These are phyloP conservation scores for Vigna radiata DNA, from an alignment of 306 rosid genomes.

Conservation along the genomic window DNA sequence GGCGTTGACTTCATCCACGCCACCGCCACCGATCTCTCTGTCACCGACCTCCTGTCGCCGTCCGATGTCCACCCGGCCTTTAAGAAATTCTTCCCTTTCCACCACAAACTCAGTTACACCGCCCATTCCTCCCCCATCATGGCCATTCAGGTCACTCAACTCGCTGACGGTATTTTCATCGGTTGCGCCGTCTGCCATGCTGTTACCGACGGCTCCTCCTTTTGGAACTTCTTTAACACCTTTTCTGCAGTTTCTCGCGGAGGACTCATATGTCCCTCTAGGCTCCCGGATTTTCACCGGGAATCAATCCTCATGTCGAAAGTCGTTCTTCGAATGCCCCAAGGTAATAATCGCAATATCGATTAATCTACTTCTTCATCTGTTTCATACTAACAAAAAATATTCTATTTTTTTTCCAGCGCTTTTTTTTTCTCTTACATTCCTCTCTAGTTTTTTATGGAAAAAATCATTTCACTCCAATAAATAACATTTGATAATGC, in stretches of 20 bases:
- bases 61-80: constrained; percentile 52
- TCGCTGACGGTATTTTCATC: constrained; percentile 73
- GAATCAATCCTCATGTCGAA: constrained; percentile 61
- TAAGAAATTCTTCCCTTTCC: constrained; percentile 62
- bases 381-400: too few relatives aligned
- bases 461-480: too few relatives aligned
- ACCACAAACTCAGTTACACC: constrained; percentile 63
- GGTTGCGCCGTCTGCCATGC: constrained; percentile 79
- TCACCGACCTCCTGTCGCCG: constrained; percentile 59
- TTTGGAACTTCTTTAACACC: constrained; percentile 92
- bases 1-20: constrained; percentile 77
- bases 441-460: too few relatives aligned
- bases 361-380: background rate
- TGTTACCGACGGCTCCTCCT: constrained; percentile 75
- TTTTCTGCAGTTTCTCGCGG: constrained; percentile 64
- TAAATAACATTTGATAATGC: too few relatives aligned
- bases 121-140: constrained; percentile 71
- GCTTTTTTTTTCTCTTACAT: too few relatives aligned
- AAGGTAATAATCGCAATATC: constrained; percentile 37
- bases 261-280: constrained; percentile 37
- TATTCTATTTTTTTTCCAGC: too few relatives aligned
- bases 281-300: constrained; percentile 68
- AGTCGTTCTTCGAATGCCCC: constrained; percentile 56
- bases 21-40: constrained; percentile 31
- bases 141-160: constrained; percentile 76